phyloP scores from a whole-genome alignment of 768 basidiomycete species.

The Lactarius akahatsu region DNA sequence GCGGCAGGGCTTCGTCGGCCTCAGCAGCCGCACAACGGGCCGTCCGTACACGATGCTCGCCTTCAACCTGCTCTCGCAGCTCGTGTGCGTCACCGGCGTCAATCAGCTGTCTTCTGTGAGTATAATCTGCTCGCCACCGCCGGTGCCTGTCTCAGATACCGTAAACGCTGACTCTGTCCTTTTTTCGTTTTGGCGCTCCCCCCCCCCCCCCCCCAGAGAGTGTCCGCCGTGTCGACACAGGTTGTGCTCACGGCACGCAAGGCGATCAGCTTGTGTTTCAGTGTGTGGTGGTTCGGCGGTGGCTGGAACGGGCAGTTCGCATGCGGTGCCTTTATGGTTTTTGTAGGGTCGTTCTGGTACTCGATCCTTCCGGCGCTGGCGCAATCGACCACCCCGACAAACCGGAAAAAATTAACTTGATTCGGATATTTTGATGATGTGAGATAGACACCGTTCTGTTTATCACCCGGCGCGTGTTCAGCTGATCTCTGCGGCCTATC shows the following conservation, averaged over 20 bases:
- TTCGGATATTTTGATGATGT: not conserved
- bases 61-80: constrained; percentile 68
- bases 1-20: constrained; percentile 47
- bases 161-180: not conserved
- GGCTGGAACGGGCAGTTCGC: constrained; percentile 66
- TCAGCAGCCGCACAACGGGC: constrained; percentile 36
- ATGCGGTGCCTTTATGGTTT: constrained; percentile 71
- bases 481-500: not conserved
- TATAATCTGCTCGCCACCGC: not conserved
- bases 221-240: constrained; percentile 80
- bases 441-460: not conserved
- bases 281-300: constrained; percentile 82
- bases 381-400: constrained; percentile 10
- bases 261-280: constrained; percentile 74
- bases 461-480: not conserved
- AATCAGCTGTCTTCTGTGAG: constrained; percentile 78
- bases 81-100: constrained; percentile 80
- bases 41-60: constrained; percentile 55
- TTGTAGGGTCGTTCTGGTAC: constrained; percentile 65
- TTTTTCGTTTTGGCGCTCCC: not conserved
- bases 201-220: too few species aligned
- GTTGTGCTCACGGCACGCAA: constrained; percentile 79
- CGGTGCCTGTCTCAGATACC: constrained; percentile 1
- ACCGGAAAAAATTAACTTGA: constrained; percentile 10
- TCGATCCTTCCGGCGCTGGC: constrained; percentile 28